These are phyloP conservation scores for Fraxinus paxiana DNA, from an alignment of 305 asterid species.

Conservation along the genomic window DNA sequence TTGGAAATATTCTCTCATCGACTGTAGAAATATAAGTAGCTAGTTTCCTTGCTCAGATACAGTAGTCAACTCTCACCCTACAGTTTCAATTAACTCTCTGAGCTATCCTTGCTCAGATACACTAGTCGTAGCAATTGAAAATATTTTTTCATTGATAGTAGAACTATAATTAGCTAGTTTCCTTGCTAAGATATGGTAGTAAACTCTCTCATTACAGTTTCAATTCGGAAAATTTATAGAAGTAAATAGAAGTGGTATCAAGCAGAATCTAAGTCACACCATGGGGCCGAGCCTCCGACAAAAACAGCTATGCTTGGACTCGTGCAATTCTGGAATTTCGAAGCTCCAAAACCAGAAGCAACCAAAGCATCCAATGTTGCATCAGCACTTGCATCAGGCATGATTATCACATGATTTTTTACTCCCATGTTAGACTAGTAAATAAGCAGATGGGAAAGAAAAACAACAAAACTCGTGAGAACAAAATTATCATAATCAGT, in stretches of 20 bases:
- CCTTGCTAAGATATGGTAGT: neutral
- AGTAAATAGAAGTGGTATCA: neutral
- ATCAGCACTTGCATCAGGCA: conserved; percentile 35
- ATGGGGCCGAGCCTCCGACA: conserved; percentile 29
- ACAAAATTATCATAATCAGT: neutral
- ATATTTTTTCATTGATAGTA: neutral
- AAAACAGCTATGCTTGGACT: conserved; percentile 23
- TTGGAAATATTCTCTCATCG: neutral
- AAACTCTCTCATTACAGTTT: neutral
- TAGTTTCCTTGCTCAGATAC: neutral
- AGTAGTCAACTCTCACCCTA: neutral
- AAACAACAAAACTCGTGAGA: neutral
- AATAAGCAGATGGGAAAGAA: neutral
- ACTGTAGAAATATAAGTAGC: neutral
- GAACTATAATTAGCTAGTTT: neutral
- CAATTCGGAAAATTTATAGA: conserved; percentile 5
- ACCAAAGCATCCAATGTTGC: conserved; percentile 30
- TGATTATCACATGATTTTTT: conserved; percentile 26
- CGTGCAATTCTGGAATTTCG: conserved; percentile 26
- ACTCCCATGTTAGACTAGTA: conserved; percentile 28
- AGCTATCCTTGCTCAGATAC: neutral
- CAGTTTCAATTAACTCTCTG: neutral
- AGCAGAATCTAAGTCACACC: conserved; percentile 14
- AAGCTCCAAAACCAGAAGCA: conserved; percentile 32
- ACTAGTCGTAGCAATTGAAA: neutral